These are phyloP conservation scores for Populus pruinosa DNA, from an alignment of 345 rosid species.

Conservation along the genomic window DNA sequence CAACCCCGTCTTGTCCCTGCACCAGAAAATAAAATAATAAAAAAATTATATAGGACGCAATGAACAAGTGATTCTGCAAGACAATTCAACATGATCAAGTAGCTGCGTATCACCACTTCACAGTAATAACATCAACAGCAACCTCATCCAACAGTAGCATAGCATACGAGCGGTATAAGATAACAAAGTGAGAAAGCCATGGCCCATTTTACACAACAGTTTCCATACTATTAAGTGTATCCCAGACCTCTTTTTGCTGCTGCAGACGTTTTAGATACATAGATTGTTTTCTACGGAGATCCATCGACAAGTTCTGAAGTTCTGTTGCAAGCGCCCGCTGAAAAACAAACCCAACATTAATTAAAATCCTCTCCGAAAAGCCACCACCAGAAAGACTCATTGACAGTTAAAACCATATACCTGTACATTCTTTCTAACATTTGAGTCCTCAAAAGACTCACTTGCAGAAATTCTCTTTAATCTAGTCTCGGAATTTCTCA, in stretches of 20 bases:
- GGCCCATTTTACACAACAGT: too few species aligned
- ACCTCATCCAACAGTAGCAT: too few species aligned
- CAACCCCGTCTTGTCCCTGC: slow-evolving; percentile 73
- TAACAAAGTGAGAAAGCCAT: too few species aligned
- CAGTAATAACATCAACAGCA: too few species aligned
- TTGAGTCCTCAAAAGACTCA: slow-evolving; percentile 87
- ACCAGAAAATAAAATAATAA: slow-evolving; percentile 9
- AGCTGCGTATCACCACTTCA: too few species aligned
- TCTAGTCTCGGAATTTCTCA: slow-evolving; percentile 78
- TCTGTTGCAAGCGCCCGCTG: slow-evolving; percentile 91
- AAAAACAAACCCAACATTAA: neutral
- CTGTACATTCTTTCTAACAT: slow-evolving; percentile 92
- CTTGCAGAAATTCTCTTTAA: slow-evolving; percentile 61
- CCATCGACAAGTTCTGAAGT: slow-evolving; percentile 82
- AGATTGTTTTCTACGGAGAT: slow-evolving; percentile 91
- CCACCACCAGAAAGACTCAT: too few species aligned
- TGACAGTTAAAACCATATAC: slow-evolving; percentile 22
- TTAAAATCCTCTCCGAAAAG: neutral
- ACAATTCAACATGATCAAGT: too few species aligned
- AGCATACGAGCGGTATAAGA: too few species aligned
- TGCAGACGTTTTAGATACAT: slow-evolving; percentile 81
- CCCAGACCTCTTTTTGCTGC: slow-evolving; percentile 74
- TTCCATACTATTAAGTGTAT: too few species aligned
- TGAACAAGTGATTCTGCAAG: neutral
- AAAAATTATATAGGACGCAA: neutral